Base-by-base conservation (phyloP, 441 rosid species). In the Pelargonium australe region DNA sequence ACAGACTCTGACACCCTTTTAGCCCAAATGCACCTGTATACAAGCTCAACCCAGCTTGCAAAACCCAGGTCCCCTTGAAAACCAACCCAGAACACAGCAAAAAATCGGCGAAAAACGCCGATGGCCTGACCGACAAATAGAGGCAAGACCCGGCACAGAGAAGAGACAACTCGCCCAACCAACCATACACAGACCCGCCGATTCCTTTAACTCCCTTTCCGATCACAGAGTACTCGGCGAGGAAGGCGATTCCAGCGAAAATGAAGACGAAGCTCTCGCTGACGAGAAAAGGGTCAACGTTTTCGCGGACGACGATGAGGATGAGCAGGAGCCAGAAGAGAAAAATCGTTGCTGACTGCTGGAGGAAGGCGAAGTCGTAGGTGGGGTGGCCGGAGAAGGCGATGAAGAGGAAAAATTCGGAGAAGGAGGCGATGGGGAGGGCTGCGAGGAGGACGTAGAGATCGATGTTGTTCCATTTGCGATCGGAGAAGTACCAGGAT, bases 401-500 rank as follows among this genome's bases (percentile, higher is more conserved):
- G 49, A 79, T 51, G 78, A 85, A 87, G 73, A 85, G 62, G 80
- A 84, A 80, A 71, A 84, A 40, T 25, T 80, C 67, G 20, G 86
- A 74, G 70, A 86, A 80, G 41, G 85, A 88, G 69, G 86, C 81
- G 12, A 84, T 71, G 23, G 90, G 90, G n/a, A 85, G 87, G 64
- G 82, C 79, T 13, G 86, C 41, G 3, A 77, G 44, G 51, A 84
- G 86, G 75, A 80, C 8, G 79, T 79, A 88, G 25, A 88, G 66
- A 73, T 84, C 89, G 66, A 86, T 68, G 79, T 82, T 85, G 64
- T 73, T 83, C 78, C 77, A 74, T 71, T 71, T 79, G 45, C 77
- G 75, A 47, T 80, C 79, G 31, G 86, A 77, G 75, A 84, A 78
- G 69, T 79, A 84, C 86, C 89, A 83, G 2, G 79, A 76, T 68